Percentiles rank a stretch among this genome's conserved stretches.
phyloP scores from a whole-genome alignment of 257 asterid species.

The Pogostemon cablin region DNA sequence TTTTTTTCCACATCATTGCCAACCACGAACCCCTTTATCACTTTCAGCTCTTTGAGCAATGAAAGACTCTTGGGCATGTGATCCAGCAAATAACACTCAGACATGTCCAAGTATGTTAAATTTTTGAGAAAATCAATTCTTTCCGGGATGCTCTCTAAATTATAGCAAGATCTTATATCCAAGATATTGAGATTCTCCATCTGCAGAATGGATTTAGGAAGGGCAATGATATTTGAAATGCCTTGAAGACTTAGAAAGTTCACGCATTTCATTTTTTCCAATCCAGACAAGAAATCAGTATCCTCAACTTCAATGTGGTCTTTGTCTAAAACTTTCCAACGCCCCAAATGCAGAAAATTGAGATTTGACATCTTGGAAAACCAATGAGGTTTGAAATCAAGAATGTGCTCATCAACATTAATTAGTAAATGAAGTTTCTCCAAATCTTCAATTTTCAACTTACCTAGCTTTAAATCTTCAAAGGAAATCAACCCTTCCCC shows the following conservation, averaged over 20 bases:
- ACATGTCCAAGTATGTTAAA: slow-evolving; percentile 51
- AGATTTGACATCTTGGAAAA: slow-evolving; percentile 44
- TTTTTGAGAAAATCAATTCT: slow-evolving; percentile 32
- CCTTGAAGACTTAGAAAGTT: slow-evolving; percentile 56
- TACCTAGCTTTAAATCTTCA: slow-evolving; percentile 20
- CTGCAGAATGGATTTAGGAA: slow-evolving; percentile 39
- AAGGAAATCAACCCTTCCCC: slow-evolving; percentile 43
- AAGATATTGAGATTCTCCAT: slow-evolving; percentile 34
- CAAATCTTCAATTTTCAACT: slow-evolving; percentile 5
- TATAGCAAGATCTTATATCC: slow-evolving; percentile 52
- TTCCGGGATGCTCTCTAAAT: slow-evolving; percentile 47
- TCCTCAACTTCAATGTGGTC: slow-evolving; percentile 56
- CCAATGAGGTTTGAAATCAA: slow-evolving; percentile 47
- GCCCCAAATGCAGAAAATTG: slow-evolving; percentile 46
- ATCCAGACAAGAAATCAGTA: slow-evolving; percentile 35
- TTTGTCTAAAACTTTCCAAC: slow-evolving; percentile 36
- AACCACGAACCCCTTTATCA: slow-evolving; percentile 55
- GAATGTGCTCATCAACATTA: slow-evolving; percentile 44
- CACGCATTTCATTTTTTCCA: slow-evolving; percentile 28
- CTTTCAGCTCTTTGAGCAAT: slow-evolving; percentile 32
- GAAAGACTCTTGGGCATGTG: slow-evolving; percentile 50
- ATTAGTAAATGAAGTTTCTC: slow-evolving; percentile 49
- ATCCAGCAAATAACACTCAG: slow-evolving; percentile 54
- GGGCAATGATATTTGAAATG: slow-evolving; percentile 43
- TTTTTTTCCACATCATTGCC: not conserved